Base-by-base conservation (phyloP, 345 rosid species). In the Eucalyptus cloeziana region DNA sequence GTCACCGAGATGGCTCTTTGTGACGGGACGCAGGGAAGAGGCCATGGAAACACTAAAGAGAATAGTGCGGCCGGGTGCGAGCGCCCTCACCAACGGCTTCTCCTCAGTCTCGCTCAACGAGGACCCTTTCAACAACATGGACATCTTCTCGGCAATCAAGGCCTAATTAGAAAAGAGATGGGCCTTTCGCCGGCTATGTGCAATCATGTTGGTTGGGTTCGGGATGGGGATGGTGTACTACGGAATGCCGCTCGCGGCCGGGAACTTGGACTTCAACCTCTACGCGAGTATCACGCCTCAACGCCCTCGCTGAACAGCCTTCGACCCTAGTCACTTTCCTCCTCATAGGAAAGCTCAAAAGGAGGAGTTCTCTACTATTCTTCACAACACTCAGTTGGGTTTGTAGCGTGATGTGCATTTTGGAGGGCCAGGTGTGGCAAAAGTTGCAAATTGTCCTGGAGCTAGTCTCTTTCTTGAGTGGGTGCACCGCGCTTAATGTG, bases 201-300 rank as follows among this genome's bases (percentile, higher is more conserved):
- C 91, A 12, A 92, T 93, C 0, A 93, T 91, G 95, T 80, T 90
- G 6, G 83, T 90, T 7, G 97, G 94, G 44, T 92, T 94, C 71
- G 98, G 98, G 12, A 90, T 90, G 16, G 99, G 99, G 71, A 80
- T 95, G 90, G 95, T 95, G 5, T 95, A 95, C 31, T 96, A 95
- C 49, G 98, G 98, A 24, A 95, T 96, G 98, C 98, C 98, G 37
- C 90, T 96, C 62, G 94, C 94, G 17, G 93, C 94, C 7, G 94
- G 93, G 24, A 94, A 93, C 87, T 90, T 94, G 51, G 89, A 92
- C 16, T 93, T 94, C 90, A 92, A 94, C 88, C 93, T 95, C 43
- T 96, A 96, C 88, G 60, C 94, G 52, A 93, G 97, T 81, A 94
- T 94, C 25, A 91, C 94, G 22, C 89, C 89, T 94, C 17, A 96